Evolutionary conservation across 371 early-diverging fungal genomes (phyloP), one percentile per base, ranked within the genome.

Genomic region (Rhizopus arrhizus): DNA sequence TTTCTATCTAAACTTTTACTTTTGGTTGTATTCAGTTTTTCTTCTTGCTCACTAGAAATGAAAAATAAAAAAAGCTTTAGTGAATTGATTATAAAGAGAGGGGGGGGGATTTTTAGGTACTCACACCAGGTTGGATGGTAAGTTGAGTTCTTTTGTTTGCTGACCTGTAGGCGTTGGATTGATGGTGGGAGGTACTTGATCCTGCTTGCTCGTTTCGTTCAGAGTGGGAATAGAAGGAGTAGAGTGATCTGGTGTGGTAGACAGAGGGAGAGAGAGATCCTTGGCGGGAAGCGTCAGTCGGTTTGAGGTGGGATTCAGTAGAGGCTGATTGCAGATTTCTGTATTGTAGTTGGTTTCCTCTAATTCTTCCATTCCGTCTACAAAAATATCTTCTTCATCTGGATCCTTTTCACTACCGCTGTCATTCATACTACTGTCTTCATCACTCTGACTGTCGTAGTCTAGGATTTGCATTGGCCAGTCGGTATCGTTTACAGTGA

Each of bases 381-480:
- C 71, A 56, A 70, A 74, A 3, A 69, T 61, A 46, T 75, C 72
- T 3, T 59, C 60, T 9, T 67, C 65, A 38, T 52, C 46, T 15
- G 54, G 42, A 5, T 67, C 74, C 10, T 80, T 72, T 16, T 71
- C 72, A 2, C 73, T 81, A 13, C 72, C 74, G 4, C 78, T 79
- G 16, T 72, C 75, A 3, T 31, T 34, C 6, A 5, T 53, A 13
- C 59, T 74, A 15, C 75, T 79, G 13, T 76, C 73, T 0, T 72
- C 81, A 35, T 74, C 68, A 22, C 57, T 59, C 4, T 43, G n/a
- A 15, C 43, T 53, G 60, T 12, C 36, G 61, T 16, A 38, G 31
- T 38, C 53, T 62, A 67, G 7, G 54, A 40, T 40, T 62, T 58
- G 12, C 10, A 76, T 48, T 0, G 77, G 77, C 77, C 77, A 74